Evolutionary conservation across 768 basidiomycete species (phyloP).

Genomic region (Cyclocybe aegerita): DNA sequence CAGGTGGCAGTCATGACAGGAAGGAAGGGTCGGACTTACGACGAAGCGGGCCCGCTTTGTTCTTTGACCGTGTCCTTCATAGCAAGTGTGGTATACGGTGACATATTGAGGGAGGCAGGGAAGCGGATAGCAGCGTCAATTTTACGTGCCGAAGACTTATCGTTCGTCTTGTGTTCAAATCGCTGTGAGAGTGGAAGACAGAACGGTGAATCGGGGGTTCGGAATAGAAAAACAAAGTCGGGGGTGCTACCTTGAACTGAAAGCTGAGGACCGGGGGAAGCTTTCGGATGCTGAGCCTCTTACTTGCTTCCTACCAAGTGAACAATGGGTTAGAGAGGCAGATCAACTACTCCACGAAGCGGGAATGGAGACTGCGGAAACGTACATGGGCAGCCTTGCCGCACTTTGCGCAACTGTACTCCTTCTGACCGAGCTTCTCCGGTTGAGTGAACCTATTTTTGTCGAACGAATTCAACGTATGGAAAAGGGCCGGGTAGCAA

Average conservation of each 20-base stretch:
- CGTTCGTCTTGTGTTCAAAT: constrained; percentile 82
- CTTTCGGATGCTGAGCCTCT: constrained; percentile 80
- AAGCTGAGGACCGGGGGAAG: constrained; percentile 90
- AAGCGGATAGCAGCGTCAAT: constrained; percentile 83
- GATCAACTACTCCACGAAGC: neutral
- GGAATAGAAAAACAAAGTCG: neutral
- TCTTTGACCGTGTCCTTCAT: constrained; percentile 54
- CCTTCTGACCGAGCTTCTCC: constrained; percentile 80
- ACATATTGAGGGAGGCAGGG: constrained; percentile 85
- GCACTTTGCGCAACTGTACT: constrained; percentile 85
- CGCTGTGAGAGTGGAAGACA: constrained; percentile 51
- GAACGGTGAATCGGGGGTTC: neutral
- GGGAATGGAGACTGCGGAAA: constrained; percentile 6
- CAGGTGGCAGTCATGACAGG: neutral
- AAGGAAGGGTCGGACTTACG: constrained; percentile 24
- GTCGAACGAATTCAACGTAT: neutral
- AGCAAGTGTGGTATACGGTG: constrained; percentile 72
- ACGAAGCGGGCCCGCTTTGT: constrained; percentile 20
- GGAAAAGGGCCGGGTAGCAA: constrained; percentile 8
- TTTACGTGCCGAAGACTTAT: constrained; percentile 77
- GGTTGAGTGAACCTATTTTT: constrained; percentile 73
- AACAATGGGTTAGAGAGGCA: neutral
- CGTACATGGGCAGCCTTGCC: constrained; percentile 64
- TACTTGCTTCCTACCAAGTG: constrained; percentile 64
- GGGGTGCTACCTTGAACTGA: constrained; percentile 79